A percentile compares a stretch with the other conserved stretches of the same genome.
These are phyloP conservation scores for Ustilago hordei DNA, from an alignment of 1,284 basidiomycete genomes.

Conservation along the genomic window DNA sequence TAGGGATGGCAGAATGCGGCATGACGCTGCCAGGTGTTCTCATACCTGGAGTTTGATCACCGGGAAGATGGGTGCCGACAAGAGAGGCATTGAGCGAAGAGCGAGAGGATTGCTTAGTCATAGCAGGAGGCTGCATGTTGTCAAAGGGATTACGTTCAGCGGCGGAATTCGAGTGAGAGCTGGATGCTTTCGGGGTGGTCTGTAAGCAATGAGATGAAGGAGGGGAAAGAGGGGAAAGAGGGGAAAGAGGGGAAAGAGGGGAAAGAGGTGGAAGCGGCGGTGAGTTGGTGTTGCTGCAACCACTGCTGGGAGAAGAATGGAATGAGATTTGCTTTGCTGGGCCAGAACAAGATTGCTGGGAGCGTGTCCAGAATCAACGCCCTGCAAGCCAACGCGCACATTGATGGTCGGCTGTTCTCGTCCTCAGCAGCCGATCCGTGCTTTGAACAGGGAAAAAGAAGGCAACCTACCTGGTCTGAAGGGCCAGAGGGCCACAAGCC, in stretches of 20 bases:
- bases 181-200: conserved; percentile 59
- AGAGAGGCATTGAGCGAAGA: conserved; percentile 50
- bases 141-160: conserved; percentile 65
- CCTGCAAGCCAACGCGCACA: neutral
- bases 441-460: neutral
- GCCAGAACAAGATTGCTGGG: neutral
- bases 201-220: conserved; percentile 7
- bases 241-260: neutral
- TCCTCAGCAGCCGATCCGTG: too few relatives aligned
- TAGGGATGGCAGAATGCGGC: conserved; percentile 58
- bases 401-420: conserved; percentile 4
- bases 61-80: conserved; percentile 28
- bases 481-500: conserved; percentile 64
- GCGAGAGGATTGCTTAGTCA: conserved; percentile 39
- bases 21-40: conserved; percentile 62
- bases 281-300: neutral
- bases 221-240: neutral
- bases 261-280: neutral
- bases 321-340: neutral
- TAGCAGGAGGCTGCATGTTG: conserved; percentile 40
- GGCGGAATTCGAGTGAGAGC: conserved; percentile 49
- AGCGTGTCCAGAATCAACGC: neutral
- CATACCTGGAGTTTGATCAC: conserved; percentile 57
- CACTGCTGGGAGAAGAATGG: too few relatives aligned
- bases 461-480: conserved; percentile 57